These are phyloP conservation scores for Coelastrella sp. DNA, from an alignment of 139 green algal species.

Conservation along the genomic window DNA sequence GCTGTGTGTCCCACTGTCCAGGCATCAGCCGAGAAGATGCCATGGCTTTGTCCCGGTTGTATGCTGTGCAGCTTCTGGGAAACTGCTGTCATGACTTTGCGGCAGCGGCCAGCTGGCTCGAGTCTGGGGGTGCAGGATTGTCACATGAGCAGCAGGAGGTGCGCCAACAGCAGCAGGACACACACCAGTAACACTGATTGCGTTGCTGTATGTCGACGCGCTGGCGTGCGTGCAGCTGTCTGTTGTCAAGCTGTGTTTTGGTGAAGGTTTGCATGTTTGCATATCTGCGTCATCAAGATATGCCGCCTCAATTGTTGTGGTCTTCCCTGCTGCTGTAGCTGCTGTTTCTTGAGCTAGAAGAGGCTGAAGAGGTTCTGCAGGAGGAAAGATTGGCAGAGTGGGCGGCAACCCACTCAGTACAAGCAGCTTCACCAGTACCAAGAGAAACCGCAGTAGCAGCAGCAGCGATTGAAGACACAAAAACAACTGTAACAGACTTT, in stretches of 20 bases:
- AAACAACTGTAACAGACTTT: background rate
- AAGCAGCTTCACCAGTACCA: no score
- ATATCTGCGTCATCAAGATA: background rate
- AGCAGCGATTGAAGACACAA: background rate
- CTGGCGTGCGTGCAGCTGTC: no score
- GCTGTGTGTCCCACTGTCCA: background rate
- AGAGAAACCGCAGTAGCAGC: slow-evolving; percentile 27
- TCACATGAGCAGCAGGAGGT: slow-evolving; percentile 38
- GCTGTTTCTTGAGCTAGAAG: slow-evolving; percentile 35
- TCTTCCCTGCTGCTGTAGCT: slow-evolving; percentile 14
- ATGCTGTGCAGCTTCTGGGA: slow-evolving; percentile 32
- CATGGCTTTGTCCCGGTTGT: slow-evolving; percentile 40
- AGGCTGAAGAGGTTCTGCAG: slow-evolving; percentile 18
- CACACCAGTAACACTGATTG: background rate
- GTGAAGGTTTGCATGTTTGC: no score
- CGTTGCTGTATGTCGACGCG: no score
- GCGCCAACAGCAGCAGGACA: background rate
- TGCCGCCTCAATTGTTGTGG: no score
- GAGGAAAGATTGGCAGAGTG: slow-evolving; percentile 17
- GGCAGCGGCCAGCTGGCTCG: slow-evolving; percentile 30
- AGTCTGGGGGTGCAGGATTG: slow-evolving; percentile 13
- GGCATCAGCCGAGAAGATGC: slow-evolving; percentile 21
- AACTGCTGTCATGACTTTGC: slow-evolving; percentile 14
- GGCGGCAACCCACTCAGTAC: slow-evolving; percentile 27
- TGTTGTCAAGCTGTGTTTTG: no score